Conservation (phyloP, 768 basidiomycete species). For the Leccinum pellstonianum region DNA sequence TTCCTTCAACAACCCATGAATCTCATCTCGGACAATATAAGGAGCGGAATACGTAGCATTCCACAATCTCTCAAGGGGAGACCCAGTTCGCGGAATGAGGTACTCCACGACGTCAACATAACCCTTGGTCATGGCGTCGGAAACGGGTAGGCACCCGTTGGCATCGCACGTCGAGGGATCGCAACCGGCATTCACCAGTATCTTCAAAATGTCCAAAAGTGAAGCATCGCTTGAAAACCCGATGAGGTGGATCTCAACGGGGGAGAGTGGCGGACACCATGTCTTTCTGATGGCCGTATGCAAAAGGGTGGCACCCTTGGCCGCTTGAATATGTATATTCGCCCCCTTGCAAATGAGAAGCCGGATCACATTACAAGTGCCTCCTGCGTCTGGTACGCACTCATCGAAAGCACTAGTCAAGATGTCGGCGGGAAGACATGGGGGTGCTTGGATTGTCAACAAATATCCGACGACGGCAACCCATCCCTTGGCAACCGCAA, state of each 20-base stretch:
- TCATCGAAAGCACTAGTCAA: neutral
- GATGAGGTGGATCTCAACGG: neutral
- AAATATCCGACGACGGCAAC: neutral
- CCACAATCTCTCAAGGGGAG: neutral
- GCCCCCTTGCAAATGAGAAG: neutral
- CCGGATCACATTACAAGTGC: neutral
- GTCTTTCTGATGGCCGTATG: neutral
- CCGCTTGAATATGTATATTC: neutral
- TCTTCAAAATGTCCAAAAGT: neutral
- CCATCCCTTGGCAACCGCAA: neutral
- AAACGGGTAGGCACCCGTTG: neutral
- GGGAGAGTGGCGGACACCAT: neutral
- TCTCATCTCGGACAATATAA: accelerated
- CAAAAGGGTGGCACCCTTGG: neutral
- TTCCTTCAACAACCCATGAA: neutral
- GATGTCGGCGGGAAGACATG: neutral
- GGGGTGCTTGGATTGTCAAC: neutral
- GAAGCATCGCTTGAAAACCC: neutral
- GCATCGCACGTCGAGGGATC: conserved; percentile 1
- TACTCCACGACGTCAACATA: neutral
- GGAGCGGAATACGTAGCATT: neutral
- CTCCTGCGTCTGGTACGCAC: neutral
- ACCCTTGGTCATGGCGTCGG: neutral
- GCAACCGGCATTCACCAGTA: conserved; percentile 4
- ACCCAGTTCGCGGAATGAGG: neutral